phyloP scores from a whole-genome alignment of 192 early-diverging fungal genomes.

The Coemansia erecta region DNA sequence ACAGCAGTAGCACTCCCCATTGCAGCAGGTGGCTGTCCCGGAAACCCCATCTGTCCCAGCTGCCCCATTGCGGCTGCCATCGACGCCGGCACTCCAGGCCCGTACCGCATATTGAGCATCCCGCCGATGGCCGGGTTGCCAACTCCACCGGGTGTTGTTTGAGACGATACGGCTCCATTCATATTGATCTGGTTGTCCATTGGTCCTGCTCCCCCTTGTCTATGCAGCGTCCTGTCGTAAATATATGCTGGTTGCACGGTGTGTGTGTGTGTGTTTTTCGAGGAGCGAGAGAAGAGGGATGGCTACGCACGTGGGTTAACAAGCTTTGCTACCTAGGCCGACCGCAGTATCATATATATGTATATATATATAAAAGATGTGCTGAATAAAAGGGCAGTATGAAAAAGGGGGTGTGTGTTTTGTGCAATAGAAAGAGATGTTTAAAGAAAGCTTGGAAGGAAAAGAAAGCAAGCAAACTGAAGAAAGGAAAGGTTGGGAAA shows the following conservation, averaged over 20 bases:
- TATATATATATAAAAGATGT: not conserved
- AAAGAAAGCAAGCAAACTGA: no score
- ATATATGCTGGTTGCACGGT: no score
- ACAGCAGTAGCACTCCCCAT: constrained; percentile 13
- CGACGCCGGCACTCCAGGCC: not conserved
- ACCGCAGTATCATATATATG: no score
- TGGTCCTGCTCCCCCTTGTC: no score
- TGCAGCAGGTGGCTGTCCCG: not conserved
- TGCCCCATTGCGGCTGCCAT: constrained; percentile 7
- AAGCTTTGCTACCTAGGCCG: no score
- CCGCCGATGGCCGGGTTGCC: not conserved
- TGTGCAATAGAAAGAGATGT: not conserved
- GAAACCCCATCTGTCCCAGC: not conserved
- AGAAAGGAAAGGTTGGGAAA: not conserved
- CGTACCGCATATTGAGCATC: constrained; percentile 5
- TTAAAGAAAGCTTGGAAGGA: not conserved
- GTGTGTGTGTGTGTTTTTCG: no score
- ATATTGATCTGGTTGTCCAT: constrained; percentile 3
- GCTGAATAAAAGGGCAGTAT: not conserved
- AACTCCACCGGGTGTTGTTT: not conserved
- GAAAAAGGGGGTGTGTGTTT: not conserved
- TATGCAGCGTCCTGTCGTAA: no score
- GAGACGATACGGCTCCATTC: not conserved
- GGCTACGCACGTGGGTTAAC: no score
- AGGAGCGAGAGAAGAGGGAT: no score